Base-by-base conservation (phyloP, 2,329 filamentous ascomycete genomes). In the Mycosphaerella sp. region DNA sequence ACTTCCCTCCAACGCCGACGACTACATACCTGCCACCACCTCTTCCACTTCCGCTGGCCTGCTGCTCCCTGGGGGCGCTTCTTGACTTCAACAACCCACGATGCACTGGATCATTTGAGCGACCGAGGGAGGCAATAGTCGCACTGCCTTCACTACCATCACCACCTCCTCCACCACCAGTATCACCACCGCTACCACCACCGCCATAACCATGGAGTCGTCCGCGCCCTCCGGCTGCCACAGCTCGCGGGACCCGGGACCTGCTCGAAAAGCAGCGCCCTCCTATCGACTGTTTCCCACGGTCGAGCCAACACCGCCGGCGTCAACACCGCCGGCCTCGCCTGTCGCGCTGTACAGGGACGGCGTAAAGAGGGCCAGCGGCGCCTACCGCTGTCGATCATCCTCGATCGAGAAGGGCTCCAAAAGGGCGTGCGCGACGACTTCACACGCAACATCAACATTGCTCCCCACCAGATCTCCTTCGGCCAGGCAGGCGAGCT, bases 281-380 rank as follows among this genome's bases (percentile, higher is more conserved):
- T 55, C 55, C 30, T 65, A 65, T 51, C 58, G 62, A 36, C 50
- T 65, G 9, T 65, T 65, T 45, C 62, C 62, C 2, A 53, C 52
- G 39, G 60, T 64, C 41, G 62, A 61, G 32, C 54, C 60, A 13
- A 63, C 59, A 14, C 62, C 60, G 40, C 57, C 60, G 7, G 21
- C 21, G 21, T 25, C n/a, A n/a, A n/a, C n/a, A n/a, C n/a, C n/a
- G n/a, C n/a, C n/a, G 32, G 49, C 54, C 10, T 59, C 59, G 13
- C 62, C 62, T 17, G 57, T 57, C 6, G 50, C 54, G 28, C 51
- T 58, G 18, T 53, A 54, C 49, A 58, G 50, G 39, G 44, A 49
- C 21, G 50, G 45, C 25, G 35, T 55, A 35, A 36, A 37, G 41
- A 60, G 48, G 50, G 55, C 58, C 17, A 36, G 45, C 41, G 56